Conservation (phyloP, 805 yeast genomes). For the Myxozyma monticola region DNA sequence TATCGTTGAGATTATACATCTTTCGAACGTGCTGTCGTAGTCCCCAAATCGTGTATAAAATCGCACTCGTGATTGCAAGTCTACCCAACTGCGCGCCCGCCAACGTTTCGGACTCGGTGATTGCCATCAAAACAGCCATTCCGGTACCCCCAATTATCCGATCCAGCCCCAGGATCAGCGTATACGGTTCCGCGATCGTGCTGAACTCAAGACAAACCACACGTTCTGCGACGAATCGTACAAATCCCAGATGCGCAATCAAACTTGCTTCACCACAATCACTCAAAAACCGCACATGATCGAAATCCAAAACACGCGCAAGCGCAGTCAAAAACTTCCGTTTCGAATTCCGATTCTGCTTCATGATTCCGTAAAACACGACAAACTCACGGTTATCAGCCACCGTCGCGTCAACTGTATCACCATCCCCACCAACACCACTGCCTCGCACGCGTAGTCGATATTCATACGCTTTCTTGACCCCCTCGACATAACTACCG, state of each 20-base stretch:
- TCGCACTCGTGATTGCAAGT: slow-evolving; percentile 14
- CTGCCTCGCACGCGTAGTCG: slow-evolving; percentile 31
- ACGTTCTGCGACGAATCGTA: slow-evolving; percentile 44
- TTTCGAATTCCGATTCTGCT: slow-evolving; percentile 43
- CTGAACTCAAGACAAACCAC: slow-evolving; percentile 44
- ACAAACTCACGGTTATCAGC: slow-evolving; percentile 42
- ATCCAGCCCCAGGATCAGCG: slow-evolving; percentile 49
- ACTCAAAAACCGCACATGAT: slow-evolving; percentile 32
- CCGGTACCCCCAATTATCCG: slow-evolving; percentile 47
- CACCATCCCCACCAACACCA: not conserved
- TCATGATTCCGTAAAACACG: slow-evolving; percentile 47
- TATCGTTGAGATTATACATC: slow-evolving; percentile 20
- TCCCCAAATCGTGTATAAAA: slow-evolving; percentile 12
- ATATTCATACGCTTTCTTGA: slow-evolving; percentile 55
- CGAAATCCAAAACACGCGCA: slow-evolving; percentile 15
- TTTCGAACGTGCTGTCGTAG: slow-evolving; percentile 17
- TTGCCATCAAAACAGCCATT: slow-evolving; percentile 18
- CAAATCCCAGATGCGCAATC: slow-evolving; percentile 35
- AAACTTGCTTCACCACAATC: slow-evolving; percentile 38
- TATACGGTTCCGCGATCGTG: slow-evolving; percentile 54
- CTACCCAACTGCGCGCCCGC: not conserved
- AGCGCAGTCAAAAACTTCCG: slow-evolving; percentile 43
- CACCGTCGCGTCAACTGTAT: slow-evolving; percentile 30
- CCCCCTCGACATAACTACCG: slow-evolving; percentile 61
- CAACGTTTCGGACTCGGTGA: slow-evolving; percentile 9